Evolutionary conservation across 2,329 filamentous ascomycete genomes (phyloP).

Genomic region (Diaporthe sp.): DNA sequence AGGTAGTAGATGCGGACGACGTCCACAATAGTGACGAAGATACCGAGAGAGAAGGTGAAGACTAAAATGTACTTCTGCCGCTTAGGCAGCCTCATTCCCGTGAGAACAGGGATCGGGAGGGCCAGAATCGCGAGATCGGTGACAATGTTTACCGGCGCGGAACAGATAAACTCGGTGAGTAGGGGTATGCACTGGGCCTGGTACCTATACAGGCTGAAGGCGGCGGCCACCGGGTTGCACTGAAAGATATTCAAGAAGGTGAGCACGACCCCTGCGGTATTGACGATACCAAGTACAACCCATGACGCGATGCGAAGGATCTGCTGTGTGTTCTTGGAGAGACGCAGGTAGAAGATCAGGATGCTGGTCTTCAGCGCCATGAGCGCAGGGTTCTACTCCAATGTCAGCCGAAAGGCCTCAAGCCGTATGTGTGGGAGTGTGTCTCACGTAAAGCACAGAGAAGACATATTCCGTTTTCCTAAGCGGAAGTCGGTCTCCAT

Average conservation of each 20-base stretch:
- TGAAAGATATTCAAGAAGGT: conserved; percentile 91
- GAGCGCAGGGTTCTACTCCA: conserved; percentile 80
- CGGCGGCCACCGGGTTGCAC: conserved; percentile 79
- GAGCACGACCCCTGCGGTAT: conserved; percentile 79
- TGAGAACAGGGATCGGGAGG: conserved; percentile 88
- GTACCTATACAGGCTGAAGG: conserved; percentile 61
- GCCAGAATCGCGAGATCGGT: conserved; percentile 90
- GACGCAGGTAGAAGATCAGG: conserved; percentile 86
- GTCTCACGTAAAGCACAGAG: conserved; percentile 69
- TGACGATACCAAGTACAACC: conserved; percentile 80
- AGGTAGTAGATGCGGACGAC: conserved; percentile 91
- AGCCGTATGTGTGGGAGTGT: background rate
- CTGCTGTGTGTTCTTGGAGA: conserved; percentile 81
- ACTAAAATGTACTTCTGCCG: conserved; percentile 91
- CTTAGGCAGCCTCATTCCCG: conserved; percentile 83
- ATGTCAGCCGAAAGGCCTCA: conserved; percentile 28
- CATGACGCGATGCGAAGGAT: conserved; percentile 87
- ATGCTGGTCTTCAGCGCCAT: conserved; percentile 96
- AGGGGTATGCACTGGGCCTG: conserved; percentile 63
- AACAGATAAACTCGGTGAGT: conserved; percentile 74
- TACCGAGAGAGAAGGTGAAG: conserved; percentile 85
- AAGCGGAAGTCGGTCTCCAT: conserved; percentile 60
- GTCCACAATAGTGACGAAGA: conserved; percentile 89
- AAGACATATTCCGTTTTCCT: conserved; percentile 72
- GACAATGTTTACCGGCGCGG: conserved; percentile 90